Evolutionary conservation across 148 eudicot species (phyloP).

Genomic region (Fallopia convolvulus): DNA sequence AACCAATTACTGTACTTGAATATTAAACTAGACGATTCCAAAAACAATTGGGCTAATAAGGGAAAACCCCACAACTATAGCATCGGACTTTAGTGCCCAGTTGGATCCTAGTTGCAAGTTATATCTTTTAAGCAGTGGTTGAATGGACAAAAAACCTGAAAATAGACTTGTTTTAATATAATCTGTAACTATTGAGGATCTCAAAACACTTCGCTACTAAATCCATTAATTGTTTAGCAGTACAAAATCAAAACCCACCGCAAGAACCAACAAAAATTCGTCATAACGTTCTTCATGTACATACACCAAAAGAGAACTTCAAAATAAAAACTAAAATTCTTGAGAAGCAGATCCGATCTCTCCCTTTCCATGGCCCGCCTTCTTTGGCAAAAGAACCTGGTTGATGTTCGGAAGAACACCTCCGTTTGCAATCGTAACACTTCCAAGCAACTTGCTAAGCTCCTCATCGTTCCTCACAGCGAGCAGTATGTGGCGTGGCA

Average conservation of each 20-base stretch:
- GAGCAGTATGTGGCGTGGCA: slow-evolving; percentile 12
- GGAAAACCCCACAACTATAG: no score
- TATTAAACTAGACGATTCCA: no score
- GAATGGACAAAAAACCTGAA: no score
- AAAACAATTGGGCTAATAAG: no score
- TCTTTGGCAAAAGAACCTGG: slow-evolving; percentile 13
- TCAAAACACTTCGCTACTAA: no score
- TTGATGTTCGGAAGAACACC: slow-evolving; percentile 18
- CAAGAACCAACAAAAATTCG: background rate
- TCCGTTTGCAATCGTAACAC: slow-evolving; percentile 15
- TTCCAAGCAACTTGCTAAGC: slow-evolving; percentile 13
- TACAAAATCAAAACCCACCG: background rate
- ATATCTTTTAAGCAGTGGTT: no score
- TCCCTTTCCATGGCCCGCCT: slow-evolving; percentile 12
- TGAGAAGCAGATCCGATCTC: slow-evolving; percentile 17
- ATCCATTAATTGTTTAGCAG: background rate
- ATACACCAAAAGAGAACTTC: background rate
- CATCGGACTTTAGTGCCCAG: no score
- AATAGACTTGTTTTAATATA: no score
- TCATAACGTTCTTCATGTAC: background rate
- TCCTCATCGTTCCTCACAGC: slow-evolving; percentile 19
- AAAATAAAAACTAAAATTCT: slow-evolving; percentile 5
- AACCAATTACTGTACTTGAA: no score
- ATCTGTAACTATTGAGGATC: no score
- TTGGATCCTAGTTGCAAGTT: background rate